Evolutionary conservation across 1,139 yeast genomes (phyloP).

Genomic region (Blastobotrys buckinghamii): DNA sequence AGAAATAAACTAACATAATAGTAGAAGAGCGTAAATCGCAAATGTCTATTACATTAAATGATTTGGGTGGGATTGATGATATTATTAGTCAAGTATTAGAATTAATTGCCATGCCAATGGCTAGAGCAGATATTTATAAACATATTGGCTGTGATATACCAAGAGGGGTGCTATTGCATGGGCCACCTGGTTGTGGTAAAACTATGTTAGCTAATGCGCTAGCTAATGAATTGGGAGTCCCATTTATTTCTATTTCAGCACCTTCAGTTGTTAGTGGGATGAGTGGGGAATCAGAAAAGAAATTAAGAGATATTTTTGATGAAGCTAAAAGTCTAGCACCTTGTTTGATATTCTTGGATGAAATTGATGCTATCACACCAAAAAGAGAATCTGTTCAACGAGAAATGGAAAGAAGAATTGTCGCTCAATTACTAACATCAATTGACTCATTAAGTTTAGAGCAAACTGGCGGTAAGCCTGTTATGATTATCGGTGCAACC

Average conservation of each 20-base stretch:
- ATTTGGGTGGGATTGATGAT: constrained; percentile 85
- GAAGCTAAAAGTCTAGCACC: constrained; percentile 92
- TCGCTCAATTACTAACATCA: constrained; percentile 87
- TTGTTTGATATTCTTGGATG: constrained; percentile 87
- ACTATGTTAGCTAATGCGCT: constrained; percentile 93
- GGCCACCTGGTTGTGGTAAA: constrained; percentile 99
- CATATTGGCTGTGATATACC: constrained; percentile 94
- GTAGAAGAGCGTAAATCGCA: constrained; percentile 24
- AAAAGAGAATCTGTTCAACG: constrained; percentile 97
- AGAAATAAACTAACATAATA: constrained; percentile 1
- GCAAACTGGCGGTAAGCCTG: constrained; percentile 89
- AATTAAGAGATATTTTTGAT: constrained; percentile 84
- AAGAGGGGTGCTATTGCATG: constrained; percentile 90
- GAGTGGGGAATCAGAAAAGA: constrained; percentile 99
- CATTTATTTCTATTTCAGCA: constrained; percentile 86
- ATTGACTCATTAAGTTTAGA: constrained; percentile 89
- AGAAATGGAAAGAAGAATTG: constrained; percentile 97
- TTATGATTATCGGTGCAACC: constrained; percentile 93
- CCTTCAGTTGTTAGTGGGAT: constrained; percentile 98
- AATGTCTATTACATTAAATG: constrained; percentile 47
- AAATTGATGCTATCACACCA: constrained; percentile 97
- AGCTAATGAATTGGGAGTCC: constrained; percentile 92
- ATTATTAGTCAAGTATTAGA: constrained; percentile 83
- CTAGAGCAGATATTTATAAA: constrained; percentile 81
- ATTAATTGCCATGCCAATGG: constrained; percentile 89